Percentiles rank a stretch among this genome's conserved stretches.
Evolutionary conservation across 2,329 filamentous ascomycete genomes (phyloP).

Genomic region (Ophiostoma quercus): DNA sequence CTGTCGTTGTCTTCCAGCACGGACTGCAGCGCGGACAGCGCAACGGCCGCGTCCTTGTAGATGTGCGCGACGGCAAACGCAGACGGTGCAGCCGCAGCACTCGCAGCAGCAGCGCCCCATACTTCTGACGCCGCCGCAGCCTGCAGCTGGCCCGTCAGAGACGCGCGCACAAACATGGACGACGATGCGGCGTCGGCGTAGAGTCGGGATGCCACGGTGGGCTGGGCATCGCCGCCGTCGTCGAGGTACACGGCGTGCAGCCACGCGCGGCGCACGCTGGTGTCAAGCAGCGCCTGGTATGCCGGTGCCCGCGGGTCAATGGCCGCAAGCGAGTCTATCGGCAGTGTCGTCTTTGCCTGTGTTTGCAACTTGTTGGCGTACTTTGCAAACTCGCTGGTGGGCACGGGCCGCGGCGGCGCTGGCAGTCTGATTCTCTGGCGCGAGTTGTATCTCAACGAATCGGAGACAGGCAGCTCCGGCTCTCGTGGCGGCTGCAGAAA

Average conservation of each 20-base stretch:
- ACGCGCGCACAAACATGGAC: conserved; percentile 56
- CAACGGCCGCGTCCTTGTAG: conserved; percentile 42
- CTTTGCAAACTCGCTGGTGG: conserved; percentile 28
- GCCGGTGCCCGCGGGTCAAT: conserved; percentile 56
- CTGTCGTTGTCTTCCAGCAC: conserved; percentile 34
- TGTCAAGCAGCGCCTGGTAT: conserved; percentile 72
- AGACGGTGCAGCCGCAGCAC: conserved; percentile 32
- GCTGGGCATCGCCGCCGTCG: conserved; percentile 44
- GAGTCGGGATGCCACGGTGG: conserved; percentile 60
- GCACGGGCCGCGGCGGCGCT: conserved; percentile 30
- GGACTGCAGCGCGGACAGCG: conserved; percentile 44
- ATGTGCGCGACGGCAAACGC: conserved; percentile 31
- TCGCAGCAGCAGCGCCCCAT: conserved; percentile 31
- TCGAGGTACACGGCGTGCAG: conserved; percentile 75
- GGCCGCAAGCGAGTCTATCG: conserved; percentile 15
- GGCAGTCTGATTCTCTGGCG: conserved; percentile 7
- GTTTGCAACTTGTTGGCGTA: conserved; percentile 25
- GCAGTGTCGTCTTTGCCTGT: conserved; percentile 11
- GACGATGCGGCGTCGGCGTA: conserved; percentile 63
- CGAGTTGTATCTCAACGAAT: neutral
- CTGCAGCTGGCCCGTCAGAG: conserved; percentile 62
- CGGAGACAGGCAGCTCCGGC: neutral
- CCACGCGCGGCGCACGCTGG: conserved; percentile 79
- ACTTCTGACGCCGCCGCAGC: conserved; percentile 65
- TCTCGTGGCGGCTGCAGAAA: conserved; percentile 63